Conservation (phyloP, 1,284 basidiomycete genomes). For the Phaffia rhodozyma region DNA sequence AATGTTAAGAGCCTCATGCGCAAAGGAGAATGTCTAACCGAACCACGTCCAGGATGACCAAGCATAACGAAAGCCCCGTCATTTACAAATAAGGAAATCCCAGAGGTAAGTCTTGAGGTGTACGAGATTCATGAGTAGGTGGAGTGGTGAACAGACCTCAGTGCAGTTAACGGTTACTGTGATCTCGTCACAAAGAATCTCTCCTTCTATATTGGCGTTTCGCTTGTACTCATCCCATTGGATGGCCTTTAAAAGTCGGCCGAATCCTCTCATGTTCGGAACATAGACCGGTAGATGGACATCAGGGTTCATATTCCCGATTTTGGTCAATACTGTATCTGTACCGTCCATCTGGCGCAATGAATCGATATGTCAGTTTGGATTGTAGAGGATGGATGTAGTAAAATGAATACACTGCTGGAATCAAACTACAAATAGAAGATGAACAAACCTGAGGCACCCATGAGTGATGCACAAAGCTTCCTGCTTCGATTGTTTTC, state of each 20-base stretch:
- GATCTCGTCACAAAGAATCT: slow-evolving; percentile 60
- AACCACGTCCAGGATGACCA: too few relatives aligned
- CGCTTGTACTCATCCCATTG: slow-evolving; percentile 25
- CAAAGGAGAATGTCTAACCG: slow-evolving; percentile 53
- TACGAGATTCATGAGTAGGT: not conserved
- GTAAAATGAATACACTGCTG: slow-evolving; percentile 13
- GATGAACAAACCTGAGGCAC: slow-evolving; percentile 62
- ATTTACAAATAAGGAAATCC: not conserved
- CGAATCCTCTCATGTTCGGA: slow-evolving; percentile 68
- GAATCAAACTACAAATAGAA: too few relatives aligned
- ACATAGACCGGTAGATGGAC: slow-evolving; percentile 73
- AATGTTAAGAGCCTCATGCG: slow-evolving; percentile 72
- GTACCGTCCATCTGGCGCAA: slow-evolving; percentile 22
- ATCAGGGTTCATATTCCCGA: slow-evolving; percentile 42
- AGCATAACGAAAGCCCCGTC: too few relatives aligned
- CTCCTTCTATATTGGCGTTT: slow-evolving; percentile 18
- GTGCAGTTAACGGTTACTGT: slow-evolving; percentile 82
- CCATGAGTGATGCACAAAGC: slow-evolving; percentile 87
- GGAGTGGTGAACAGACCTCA: slow-evolving; percentile 37
- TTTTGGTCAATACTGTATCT: slow-evolving; percentile 43
- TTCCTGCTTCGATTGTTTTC: slow-evolving; percentile 69
- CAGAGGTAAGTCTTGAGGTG: not conserved
- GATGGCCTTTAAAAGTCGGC: slow-evolving; percentile 44
- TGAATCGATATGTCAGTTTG: slow-evolving; percentile 15
- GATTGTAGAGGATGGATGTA: slow-evolving; percentile 16